Evolutionary conservation across 345 rosid species (phyloP), one percentile per base, ranked within the genome.

Genomic region (Alliaria petiolata): DNA sequence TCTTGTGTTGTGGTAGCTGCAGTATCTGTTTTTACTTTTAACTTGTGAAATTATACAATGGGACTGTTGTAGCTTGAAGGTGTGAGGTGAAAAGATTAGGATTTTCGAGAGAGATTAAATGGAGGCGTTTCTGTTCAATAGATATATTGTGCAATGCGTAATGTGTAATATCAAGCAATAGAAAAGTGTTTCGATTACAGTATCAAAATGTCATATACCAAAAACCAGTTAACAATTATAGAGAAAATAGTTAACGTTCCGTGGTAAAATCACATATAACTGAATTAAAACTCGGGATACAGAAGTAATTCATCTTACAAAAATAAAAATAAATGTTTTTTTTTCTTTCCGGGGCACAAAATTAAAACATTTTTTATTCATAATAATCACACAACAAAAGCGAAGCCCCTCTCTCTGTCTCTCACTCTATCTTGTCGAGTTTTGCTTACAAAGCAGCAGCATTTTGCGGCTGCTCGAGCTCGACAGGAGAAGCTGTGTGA

Each of bases 401-500:
- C 3, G 2, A 60, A 59, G 42, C 14, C 52, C 30, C 4, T 4
- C 31, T 65, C 20, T 30, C 53, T 72, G 1, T 19, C 14, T n/a
- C n/a, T 52, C 19, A 16, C 38, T 4, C 8, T 31, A 50, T 42
- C 63, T 51, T 60, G 7, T 43, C 25, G 17, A 62, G 70, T 17
- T 35, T 14, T 61, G 56, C 69, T 71, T 60, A 65, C 58, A 71
- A 59, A 43, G 63, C 72, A 38, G 64, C 43, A 59, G 35, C 71
- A 43, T 79, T 75, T 35, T 78, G 78, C 3, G 72, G 78, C 80
- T 83, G 82, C 76, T 82, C 83, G 4, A 76, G 30, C 7, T 45
- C 78, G 12, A 39, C 22, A 4, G 81, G 74, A 50, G 60, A 31
- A 39, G 83, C 71, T 54, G 39, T n/a, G 50, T 70, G 64, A 60